These are phyloP conservation scores for Darksidea phi DNA, from an alignment of 495 filamentous ascomycete genomes.

Conservation along the genomic window DNA sequence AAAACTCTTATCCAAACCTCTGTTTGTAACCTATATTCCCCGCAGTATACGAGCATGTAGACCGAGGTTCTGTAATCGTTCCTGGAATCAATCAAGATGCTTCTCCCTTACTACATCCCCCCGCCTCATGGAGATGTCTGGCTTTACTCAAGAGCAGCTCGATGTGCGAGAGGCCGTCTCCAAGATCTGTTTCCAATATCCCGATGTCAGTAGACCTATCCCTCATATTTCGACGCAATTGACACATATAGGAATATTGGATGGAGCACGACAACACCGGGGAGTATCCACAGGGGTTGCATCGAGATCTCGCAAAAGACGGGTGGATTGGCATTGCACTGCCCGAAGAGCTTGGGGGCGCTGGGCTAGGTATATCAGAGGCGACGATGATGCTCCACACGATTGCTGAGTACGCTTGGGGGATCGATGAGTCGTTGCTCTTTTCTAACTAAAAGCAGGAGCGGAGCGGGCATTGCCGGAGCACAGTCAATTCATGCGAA, in stretches of 20 bases:
- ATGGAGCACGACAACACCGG: constrained; percentile 64
- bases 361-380: constrained; percentile 75
- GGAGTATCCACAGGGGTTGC: constrained; percentile 69
- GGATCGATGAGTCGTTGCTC: background rate
- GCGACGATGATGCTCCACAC: constrained; percentile 86
- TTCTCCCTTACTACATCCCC: constrained; percentile 43
- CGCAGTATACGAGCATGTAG: background rate
- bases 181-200: constrained; percentile 61
- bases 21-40: background rate
- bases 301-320: constrained; percentile 70
- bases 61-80: background rate
- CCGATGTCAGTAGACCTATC: constrained; percentile 33
- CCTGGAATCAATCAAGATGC: constrained; percentile 19
- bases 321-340: constrained; percentile 83
- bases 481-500: constrained; percentile 75
- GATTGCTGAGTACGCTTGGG: constrained; percentile 58
- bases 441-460: constrained; percentile 37
- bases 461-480: constrained; percentile 74
- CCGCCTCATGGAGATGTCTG: constrained; percentile 66
- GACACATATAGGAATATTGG: constrained; percentile 61
- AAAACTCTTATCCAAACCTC: background rate
- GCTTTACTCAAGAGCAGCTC: constrained; percentile 70
- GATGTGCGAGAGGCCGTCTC: constrained; percentile 68
- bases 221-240: background rate
- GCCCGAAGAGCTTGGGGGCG: constrained; percentile 68